phyloP scores from a whole-genome alignment of 768 basidiomycete species.

The Leccinum disarticulatum region DNA sequence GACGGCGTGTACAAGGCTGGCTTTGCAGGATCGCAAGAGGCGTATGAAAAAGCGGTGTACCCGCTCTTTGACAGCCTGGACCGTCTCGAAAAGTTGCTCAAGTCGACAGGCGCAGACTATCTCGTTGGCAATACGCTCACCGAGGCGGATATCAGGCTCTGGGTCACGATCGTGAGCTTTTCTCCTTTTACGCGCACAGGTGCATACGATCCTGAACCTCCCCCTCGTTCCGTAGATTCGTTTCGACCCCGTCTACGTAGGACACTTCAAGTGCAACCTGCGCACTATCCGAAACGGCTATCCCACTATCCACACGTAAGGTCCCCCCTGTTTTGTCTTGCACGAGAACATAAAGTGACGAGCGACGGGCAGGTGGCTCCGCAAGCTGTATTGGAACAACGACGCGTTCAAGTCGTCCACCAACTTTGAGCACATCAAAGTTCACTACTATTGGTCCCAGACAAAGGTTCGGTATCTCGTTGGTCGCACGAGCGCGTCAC shows the following conservation, averaged over 20 bases:
- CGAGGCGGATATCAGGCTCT: constrained; percentile 84
- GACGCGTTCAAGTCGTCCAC: constrained; percentile 85
- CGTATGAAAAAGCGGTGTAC: constrained; percentile 76
- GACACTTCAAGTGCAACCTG: constrained; percentile 94
- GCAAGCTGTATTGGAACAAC: constrained; percentile 89
- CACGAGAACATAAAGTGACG: not conserved
- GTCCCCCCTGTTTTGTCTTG: not conserved
- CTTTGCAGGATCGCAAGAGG: constrained; percentile 77
- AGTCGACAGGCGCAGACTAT: constrained; percentile 73
- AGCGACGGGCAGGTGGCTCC: constrained; percentile 58
- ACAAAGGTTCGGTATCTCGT: constrained; percentile 14
- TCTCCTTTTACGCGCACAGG: not conserved
- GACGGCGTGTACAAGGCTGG: constrained; percentile 89
- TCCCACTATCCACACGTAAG: constrained; percentile 68
- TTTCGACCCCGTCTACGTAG: constrained; percentile 87
- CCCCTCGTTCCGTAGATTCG: constrained; percentile 51
- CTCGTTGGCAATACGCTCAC: constrained; percentile 82
- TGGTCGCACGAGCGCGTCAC: not conserved
- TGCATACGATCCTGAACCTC: not conserved
- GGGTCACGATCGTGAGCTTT: constrained; percentile 79
- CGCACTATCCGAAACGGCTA: constrained; percentile 84
- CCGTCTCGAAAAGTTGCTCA: constrained; percentile 63
- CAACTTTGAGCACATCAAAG: constrained; percentile 77
- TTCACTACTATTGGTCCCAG: constrained; percentile 41
- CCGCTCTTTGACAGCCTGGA: constrained; percentile 80